Percentiles rank a stretch among this genome's conserved stretches.
phyloP scores from a whole-genome alignment of 1,139 yeast genomes.

The Protomyces arabidopsidicola region DNA sequence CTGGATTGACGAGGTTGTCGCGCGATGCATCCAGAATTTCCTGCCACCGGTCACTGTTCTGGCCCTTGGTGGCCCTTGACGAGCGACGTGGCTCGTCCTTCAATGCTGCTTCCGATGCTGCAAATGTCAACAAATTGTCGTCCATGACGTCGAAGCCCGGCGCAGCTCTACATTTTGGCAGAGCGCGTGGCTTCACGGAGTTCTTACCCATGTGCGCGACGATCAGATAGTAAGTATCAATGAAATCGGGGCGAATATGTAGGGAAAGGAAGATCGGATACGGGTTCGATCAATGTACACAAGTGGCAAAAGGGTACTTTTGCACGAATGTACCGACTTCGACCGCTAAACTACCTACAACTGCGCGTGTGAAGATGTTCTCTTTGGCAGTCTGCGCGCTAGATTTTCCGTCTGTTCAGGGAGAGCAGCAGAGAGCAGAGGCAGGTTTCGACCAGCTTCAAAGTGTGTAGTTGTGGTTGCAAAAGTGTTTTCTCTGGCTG shows the following conservation, averaged over 20 bases:
- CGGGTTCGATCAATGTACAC: not conserved
- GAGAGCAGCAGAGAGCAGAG: not conserved
- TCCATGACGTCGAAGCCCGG: not conserved
- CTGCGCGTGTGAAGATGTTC: not conserved
- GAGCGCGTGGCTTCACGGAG: not conserved
- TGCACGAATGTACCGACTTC: too few species aligned
- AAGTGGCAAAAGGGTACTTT: too few species aligned
- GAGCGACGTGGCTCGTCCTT: constrained; percentile 26
- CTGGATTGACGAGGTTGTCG: constrained; percentile 12
- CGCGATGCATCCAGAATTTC: constrained; percentile 20
- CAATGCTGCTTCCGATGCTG: not conserved
- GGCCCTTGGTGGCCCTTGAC: constrained; percentile 17
- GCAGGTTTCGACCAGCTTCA: not conserved
- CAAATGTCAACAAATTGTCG: not conserved
- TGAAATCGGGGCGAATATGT: not conserved
- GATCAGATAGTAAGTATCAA: not conserved
- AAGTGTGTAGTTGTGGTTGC: too few species aligned
- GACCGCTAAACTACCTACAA: not conserved
- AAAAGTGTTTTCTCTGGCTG: too few species aligned
- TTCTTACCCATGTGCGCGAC: not conserved
- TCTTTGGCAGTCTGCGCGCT: not conserved
- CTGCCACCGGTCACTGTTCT: constrained; percentile 23
- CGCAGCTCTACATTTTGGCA: too few species aligned
- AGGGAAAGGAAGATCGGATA: not conserved
- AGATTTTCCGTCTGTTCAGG: not conserved